Base-by-base conservation (phyloP, 768 basidiomycete species). In the Sporobolomyces phaffii region DNA sequence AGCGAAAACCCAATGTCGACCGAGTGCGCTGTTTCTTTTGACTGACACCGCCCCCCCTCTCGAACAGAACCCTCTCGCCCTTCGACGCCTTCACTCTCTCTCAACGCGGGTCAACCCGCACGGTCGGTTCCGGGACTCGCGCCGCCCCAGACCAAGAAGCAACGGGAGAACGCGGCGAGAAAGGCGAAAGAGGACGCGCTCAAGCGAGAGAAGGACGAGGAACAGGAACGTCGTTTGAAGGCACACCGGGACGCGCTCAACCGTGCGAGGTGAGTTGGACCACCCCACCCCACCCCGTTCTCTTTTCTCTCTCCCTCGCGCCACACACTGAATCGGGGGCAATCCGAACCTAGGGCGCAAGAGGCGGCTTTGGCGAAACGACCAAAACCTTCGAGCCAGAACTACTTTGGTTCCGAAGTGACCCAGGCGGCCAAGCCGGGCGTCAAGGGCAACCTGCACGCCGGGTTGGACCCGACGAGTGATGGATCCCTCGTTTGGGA, bases 121-220 rank as follows among this genome's bases (percentile, higher is more conserved):
- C 52, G 60, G 20, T 18, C 49, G 29, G 38, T 70, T 5, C 64
- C 64, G 22, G 68, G 68, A 24, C 34, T 70, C 29, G 22, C 51
- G 11, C 36, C 51, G 3, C 18, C 68, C 5, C 43, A 58, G 9
- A 65, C 68, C 3, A 65, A 65, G 60, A 70, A 70, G 64, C 68
- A 69, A 59, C 62, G 62, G 58, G 68, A 69, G 59, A 70, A 70
- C 56, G 58, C 58, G n/a, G 43, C 43, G 11, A 65, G 62, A 43
- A 65, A 65, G 60, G 54, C 48, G 5, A 65, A 65, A 54, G 56
- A 52, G 38, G 50, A 58, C 26, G 60, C 60, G 14, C 24, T 31
- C 20, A 65, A 65, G 49, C 48, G 44, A 17, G 54, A 44, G 29
- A 17, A 61, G 44, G 54, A 70, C 11, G n/a, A 28, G 11, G 64